Percentiles rank a stretch among this genome's conserved stretches.
Evolutionary conservation across 371 early-diverging fungal genomes (phyloP).

Genomic region (Lichtheimia hyalospora): DNA sequence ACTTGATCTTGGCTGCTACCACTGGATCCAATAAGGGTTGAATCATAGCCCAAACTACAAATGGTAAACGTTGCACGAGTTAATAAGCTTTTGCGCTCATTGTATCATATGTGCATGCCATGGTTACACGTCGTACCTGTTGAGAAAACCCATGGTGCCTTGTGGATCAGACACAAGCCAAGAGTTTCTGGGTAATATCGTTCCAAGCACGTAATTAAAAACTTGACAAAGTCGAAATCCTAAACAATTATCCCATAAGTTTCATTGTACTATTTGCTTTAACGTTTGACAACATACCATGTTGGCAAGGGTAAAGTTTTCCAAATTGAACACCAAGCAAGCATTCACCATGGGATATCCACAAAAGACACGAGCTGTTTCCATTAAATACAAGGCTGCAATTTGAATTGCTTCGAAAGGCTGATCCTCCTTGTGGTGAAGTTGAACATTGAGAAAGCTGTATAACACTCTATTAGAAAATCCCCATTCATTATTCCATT

Average conservation of each 20-base stretch:
- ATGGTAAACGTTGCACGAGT: too few relatives aligned
- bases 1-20: constrained; percentile 81
- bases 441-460: constrained; percentile 54
- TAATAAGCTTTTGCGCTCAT: background rate
- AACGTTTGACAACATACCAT: constrained; percentile 51
- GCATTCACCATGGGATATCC: constrained; percentile 75
- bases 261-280: too few relatives aligned
- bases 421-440: constrained; percentile 58
- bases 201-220: constrained; percentile 79
- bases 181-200: constrained; percentile 90
- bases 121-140: constrained; percentile 33
- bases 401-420: constrained; percentile 53
- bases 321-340: constrained; percentile 84
- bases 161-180: constrained; percentile 75
- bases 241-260: constrained; percentile 5
- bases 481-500: background rate
- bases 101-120: background rate
- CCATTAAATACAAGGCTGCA: constrained; percentile 78
- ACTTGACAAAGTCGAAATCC: constrained; percentile 81
- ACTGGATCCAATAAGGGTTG: constrained; percentile 84
- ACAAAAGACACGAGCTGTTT: constrained; percentile 75
- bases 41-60: constrained; percentile 66
- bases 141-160: constrained; percentile 85
- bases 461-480: background rate
- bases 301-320: constrained; percentile 76